Percentiles rank a stretch among this genome's conserved stretches.
Evolutionary conservation across 345 rosid species (phyloP).

Genomic region (Bretschneidera sinensis): DNA sequence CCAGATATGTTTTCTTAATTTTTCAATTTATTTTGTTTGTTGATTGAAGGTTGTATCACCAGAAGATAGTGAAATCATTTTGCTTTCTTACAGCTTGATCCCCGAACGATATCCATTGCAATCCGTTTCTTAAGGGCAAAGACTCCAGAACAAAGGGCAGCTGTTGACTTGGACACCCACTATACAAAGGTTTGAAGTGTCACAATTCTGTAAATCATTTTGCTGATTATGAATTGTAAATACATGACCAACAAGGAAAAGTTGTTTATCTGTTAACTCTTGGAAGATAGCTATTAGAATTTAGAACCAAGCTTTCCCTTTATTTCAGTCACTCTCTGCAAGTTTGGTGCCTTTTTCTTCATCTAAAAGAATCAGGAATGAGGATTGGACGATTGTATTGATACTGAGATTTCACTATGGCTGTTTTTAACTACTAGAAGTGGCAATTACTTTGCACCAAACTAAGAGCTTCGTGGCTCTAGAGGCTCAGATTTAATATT

Average conservation of each 20-base stretch:
- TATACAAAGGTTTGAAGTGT: conserved; percentile 54
- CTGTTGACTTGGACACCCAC: conserved; percentile 97
- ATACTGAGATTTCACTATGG: neutral
- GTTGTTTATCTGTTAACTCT: neutral
- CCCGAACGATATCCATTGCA: conserved; percentile 64
- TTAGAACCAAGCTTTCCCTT: neutral
- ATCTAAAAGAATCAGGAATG: neutral
- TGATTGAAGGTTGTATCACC: conserved; percentile 1
- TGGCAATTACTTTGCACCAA: neutral
- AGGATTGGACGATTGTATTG: conserved; percentile 6
- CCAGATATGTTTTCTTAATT: neutral
- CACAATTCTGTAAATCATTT: neutral
- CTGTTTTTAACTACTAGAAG: neutral
- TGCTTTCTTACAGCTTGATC: conserved; percentile 53
- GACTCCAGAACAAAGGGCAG: conserved; percentile 91
- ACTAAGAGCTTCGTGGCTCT: neutral
- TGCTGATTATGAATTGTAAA: neutral
- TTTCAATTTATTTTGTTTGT: neutral
- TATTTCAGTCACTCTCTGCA: neutral
- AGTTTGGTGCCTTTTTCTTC: conserved; percentile 3
- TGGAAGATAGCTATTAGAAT: neutral
- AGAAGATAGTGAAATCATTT: conserved; percentile 6
- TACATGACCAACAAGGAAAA: neutral
- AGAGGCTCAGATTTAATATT: neutral
- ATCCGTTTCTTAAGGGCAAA: conserved; percentile 80